These are phyloP conservation scores for Plasmopara viticola DNA, from an alignment of 352 stramenopile genomes.

Conservation along the genomic window DNA sequence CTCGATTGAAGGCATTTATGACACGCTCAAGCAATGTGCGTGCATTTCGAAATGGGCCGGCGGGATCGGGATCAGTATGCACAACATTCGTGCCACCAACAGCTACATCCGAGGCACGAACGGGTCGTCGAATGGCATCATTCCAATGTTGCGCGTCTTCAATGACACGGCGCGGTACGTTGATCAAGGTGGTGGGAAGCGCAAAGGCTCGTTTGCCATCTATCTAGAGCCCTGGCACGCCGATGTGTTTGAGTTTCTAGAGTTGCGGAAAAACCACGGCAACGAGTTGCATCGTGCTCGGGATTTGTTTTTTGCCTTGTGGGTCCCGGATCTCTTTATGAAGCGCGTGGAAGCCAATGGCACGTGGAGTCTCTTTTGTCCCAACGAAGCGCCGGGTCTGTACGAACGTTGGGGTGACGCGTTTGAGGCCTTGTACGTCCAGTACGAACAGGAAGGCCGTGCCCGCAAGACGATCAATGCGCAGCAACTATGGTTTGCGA, in stretches of 20 bases:
- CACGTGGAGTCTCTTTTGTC: slow-evolving; percentile 97
- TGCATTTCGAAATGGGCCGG: slow-evolving; percentile 99
- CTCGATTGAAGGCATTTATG: slow-evolving; percentile 99
- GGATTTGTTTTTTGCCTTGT: slow-evolving; percentile 99
- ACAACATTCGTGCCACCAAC: slow-evolving; percentile 96
- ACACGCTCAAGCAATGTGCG: slow-evolving; percentile 98
- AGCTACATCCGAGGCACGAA: slow-evolving; percentile 99
- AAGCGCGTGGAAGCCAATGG: slow-evolving; percentile 96
- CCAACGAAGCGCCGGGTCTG: slow-evolving; percentile 95
- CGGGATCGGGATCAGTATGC: slow-evolving; percentile 97
- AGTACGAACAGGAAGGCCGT: slow-evolving; percentile 94
- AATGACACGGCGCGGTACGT: slow-evolving; percentile 99
- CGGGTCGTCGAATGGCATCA: slow-evolving; percentile 97
- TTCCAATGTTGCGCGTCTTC: slow-evolving; percentile 99
- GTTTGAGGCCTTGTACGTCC: slow-evolving; percentile 94
- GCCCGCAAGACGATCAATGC: slow-evolving; percentile 95
- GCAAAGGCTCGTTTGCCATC: slow-evolving; percentile 97
- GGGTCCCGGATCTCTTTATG: slow-evolving; percentile 99
- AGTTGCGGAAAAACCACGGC: slow-evolving; percentile 98
- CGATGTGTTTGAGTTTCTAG: slow-evolving; percentile 98
- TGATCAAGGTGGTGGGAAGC: slow-evolving; percentile 96
- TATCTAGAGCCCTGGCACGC: slow-evolving; percentile 99
- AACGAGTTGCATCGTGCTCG: slow-evolving; percentile 96
- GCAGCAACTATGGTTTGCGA: slow-evolving; percentile 98
- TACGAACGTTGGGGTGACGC: slow-evolving; percentile 92